Evolutionary conservation across 768 basidiomycete species (phyloP), one percentile per base, ranked within the genome.

Genomic region (Coprinopsis cinerea): DNA sequence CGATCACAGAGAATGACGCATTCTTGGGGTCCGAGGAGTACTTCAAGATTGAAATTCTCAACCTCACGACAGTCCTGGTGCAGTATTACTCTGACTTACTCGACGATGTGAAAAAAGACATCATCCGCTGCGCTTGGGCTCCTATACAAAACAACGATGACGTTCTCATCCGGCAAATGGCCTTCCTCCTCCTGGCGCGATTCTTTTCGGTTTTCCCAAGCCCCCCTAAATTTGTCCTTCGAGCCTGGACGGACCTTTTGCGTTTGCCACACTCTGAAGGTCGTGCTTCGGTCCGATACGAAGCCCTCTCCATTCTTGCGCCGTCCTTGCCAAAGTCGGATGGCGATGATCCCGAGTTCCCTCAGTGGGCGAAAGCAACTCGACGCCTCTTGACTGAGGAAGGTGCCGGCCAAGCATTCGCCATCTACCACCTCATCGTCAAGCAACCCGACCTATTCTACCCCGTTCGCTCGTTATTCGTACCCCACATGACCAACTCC

Each of bases 71-170:
- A 0, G 74, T 92, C 27, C 76, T 99, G 53, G 85, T 98, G 3
- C 88, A 94, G 52, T 76, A 86, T 58, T 93, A 91, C 55, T 77
- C 84, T 1, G 70, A 79, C n/a, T 65, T 90, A n/a, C 73, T 96
- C 36, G 81, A 81, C 51, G 86, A 91, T 39, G 81, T 79, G 30
- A 82, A 88, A 66, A 97, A 93, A 64, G 90, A 94, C 52, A 83
- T 98, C 56, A 93, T 97, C 70, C 89, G 87, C 63, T 87, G 88
- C 50, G 90, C 92, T 17, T 97, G 92, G 92, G 79, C 85, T 58
- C 89, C 85, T 58, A 88, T 94, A 56, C 78, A 77, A 4, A 60
- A 60, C 45, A 83, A 74, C 48, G 91, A 95, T 35, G 96, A 98
- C 63, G 78, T 85, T 4, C 82, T 93, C 17, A 90, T 96, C 59